Evolutionary conservation across 805 yeast genomes (phyloP).

Genomic region (Teunomyces tritomae): DNA sequence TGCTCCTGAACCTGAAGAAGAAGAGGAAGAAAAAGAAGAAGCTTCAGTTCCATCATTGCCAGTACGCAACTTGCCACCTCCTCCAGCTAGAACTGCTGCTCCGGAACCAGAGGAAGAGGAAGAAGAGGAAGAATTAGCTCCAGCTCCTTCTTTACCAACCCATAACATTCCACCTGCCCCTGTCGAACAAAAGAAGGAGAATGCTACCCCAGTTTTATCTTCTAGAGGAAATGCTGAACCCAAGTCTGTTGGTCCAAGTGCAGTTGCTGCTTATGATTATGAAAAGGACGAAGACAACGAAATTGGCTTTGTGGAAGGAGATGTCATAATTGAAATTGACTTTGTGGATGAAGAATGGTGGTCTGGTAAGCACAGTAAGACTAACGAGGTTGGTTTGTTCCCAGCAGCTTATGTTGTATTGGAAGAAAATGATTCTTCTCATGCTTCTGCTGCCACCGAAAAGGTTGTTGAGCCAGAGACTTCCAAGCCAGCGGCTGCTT

Average conservation of each 20-base stretch:
- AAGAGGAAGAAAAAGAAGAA: slow-evolving; percentile 17
- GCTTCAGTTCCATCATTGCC: slow-evolving; percentile 15
- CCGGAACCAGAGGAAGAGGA: slow-evolving; percentile 16
- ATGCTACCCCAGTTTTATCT: slow-evolving; percentile 14
- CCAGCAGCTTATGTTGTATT: slow-evolving; percentile 53
- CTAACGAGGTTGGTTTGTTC: slow-evolving; percentile 54
- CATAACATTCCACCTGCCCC: slow-evolving; percentile 14
- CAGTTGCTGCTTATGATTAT: slow-evolving; percentile 80
- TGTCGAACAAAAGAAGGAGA: slow-evolving; percentile 15
- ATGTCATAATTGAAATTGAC: slow-evolving; percentile 61
- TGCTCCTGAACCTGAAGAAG: slow-evolving; percentile 15
- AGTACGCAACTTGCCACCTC: slow-evolving; percentile 13
- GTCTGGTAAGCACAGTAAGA: slow-evolving; percentile 40
- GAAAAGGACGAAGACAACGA: slow-evolving; percentile 77
- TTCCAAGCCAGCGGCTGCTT: slow-evolving; percentile 8
- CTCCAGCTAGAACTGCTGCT: slow-evolving; percentile 8
- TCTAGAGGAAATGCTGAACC: slow-evolving; percentile 6
- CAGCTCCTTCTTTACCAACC: slow-evolving; percentile 14
- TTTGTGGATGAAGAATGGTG: slow-evolving; percentile 77
- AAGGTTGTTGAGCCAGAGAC: slow-evolving; percentile 13
- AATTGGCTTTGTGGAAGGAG: slow-evolving; percentile 65
- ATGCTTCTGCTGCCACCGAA: slow-evolving; percentile 10
- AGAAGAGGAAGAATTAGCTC: slow-evolving; percentile 15
- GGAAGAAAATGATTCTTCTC: slow-evolving; percentile 9
- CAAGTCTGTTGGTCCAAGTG: slow-evolving; percentile 32